These are phyloP conservation scores for Insectozyma bohioensis DNA, from an alignment of 1,139 yeast genomes.

Conservation along the genomic window DNA sequence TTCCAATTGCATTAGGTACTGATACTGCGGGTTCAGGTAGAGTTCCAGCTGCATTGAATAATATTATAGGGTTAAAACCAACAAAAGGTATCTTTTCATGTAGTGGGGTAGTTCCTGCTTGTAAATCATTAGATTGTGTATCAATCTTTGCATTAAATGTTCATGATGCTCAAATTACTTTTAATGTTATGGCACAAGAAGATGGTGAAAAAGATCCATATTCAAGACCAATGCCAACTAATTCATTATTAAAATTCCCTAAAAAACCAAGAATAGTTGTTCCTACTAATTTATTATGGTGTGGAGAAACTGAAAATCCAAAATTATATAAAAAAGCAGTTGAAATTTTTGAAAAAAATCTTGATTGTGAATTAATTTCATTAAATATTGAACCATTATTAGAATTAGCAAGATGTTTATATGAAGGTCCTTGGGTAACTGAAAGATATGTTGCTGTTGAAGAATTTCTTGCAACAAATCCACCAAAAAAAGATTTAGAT, in stretches of 20 bases:
- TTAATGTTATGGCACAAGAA: slow-evolving; percentile 66
- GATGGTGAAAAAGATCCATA: slow-evolving; percentile 78
- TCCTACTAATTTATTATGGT: slow-evolving; percentile 75
- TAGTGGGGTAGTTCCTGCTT: slow-evolving; percentile 94
- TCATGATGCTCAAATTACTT: slow-evolving; percentile 77
- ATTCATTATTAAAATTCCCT: slow-evolving; percentile 61
- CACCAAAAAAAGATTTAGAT: slow-evolving; percentile 72
- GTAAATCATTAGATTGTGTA: slow-evolving; percentile 90
- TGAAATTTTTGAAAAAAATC: slow-evolving; percentile 47
- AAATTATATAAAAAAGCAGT: slow-evolving; percentile 64
- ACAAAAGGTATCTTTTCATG: slow-evolving; percentile 85
- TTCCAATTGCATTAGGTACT: slow-evolving; percentile 86
- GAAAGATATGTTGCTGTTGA: slow-evolving; percentile 86
- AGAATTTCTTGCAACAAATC: slow-evolving; percentile 69
- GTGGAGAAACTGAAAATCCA: slow-evolving; percentile 76
- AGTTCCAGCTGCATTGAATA: slow-evolving; percentile 96
- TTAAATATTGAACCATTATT: slow-evolving; percentile 73
- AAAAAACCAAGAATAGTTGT: slow-evolving; percentile 67
- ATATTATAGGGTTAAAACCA: slow-evolving; percentile 88
- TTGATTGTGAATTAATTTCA: slow-evolving; percentile 57
- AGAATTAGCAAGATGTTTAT: slow-evolving; percentile 82
- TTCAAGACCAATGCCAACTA: slow-evolving; percentile 70
- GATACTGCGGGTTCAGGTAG: slow-evolving; percentile 99
- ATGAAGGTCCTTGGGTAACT: slow-evolving; percentile 99
- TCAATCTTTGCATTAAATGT: slow-evolving; percentile 77